These are phyloP conservation scores for Ambrosia hybrid DNA, from an alignment of 140 eudicot species.

Conservation along the genomic window DNA sequence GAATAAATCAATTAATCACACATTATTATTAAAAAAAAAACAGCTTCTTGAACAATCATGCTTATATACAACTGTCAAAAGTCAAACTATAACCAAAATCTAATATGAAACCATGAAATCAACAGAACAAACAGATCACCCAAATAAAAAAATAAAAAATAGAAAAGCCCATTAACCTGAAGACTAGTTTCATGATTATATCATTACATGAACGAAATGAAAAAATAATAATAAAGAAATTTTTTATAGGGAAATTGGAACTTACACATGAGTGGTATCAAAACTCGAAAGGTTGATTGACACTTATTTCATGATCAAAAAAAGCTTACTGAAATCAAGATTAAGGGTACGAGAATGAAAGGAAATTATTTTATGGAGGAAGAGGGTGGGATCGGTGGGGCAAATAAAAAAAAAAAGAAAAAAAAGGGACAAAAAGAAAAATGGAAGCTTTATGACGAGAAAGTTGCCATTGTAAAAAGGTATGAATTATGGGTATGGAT, in stretches of 20 bases:
- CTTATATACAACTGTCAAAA: conserved; percentile 14
- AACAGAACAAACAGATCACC: conserved; percentile 13
- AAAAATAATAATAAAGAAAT: background rate
- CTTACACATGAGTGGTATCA: conserved; percentile 35
- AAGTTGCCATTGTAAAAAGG: conserved; percentile 16
- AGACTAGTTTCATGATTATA: background rate
- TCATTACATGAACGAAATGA: conserved; percentile 3
- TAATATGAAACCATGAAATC: conserved; percentile 25
- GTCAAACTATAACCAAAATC: conserved; percentile 24
- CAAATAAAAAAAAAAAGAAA: conserved; percentile 13
- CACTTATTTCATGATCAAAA: conserved; percentile 17
- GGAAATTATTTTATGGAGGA: conserved; percentile 20
- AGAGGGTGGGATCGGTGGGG: conserved; percentile 23
- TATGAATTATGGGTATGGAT: conserved; percentile 19
- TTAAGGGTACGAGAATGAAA: conserved; percentile 17
- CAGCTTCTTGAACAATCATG: background rate
- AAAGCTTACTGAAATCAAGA: conserved; percentile 28
- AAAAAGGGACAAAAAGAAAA: background rate
- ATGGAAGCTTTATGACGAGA: background rate
- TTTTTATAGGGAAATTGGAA: conserved; percentile 7
- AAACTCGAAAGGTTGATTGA: conserved; percentile 23
- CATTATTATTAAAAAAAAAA: background rate
- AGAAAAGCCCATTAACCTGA: background rate
- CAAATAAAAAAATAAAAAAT: background rate
- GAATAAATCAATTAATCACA: background rate